Base-by-base conservation (phyloP, 1,284 basidiomycete genomes). In the Puccinia triticina region DNA sequence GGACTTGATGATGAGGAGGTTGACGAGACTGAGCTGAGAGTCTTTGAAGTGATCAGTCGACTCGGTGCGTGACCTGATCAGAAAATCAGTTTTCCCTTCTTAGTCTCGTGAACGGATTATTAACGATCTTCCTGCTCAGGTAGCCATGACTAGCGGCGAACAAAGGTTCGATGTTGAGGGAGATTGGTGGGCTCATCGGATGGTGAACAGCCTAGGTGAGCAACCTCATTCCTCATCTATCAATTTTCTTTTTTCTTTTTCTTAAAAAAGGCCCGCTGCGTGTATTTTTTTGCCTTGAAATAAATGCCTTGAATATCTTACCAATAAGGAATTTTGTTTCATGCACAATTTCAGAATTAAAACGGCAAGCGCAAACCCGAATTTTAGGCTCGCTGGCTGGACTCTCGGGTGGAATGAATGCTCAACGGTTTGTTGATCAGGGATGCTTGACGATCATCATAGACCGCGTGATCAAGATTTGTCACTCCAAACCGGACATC, bases 111-210 rank as follows among this genome's bases (percentile, higher is more conserved):
- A 40, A 48, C 37, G 40, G 5, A 0, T 59, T 61, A 34, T 59
- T 76, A 23, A 76, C 34, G 8, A 3, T 61, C 18, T 40, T 61
- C 18, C 55, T 29, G 53, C 26, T 57, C 37, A 46, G 40, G 26
- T 37, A 80, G 78, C 78, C 50, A 73, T 48, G 50, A 57, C 69
- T 21, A 61, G 53, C 55, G 78, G 78, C 2, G 55, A 80, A 34
- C 48, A 80, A 73, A 73, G 69, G 69, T 80, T 80, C 46, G 55
- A 61, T 71, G 40, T 21, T 18, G 78, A 80, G 48, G 66, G 69
- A 23, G 57, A 40, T 64, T 59, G 55, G 32, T 80, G 78, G 78
- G 71, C 75, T 32, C 26, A 37, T 34, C 67, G 57, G 50, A 73
- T 71, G 57, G 16, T 46, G 32, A 61, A 40, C 26, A 23, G 55